Evolutionary conservation across 441 rosid species (phyloP).

Genomic region (Aquilaria agallochum): DNA sequence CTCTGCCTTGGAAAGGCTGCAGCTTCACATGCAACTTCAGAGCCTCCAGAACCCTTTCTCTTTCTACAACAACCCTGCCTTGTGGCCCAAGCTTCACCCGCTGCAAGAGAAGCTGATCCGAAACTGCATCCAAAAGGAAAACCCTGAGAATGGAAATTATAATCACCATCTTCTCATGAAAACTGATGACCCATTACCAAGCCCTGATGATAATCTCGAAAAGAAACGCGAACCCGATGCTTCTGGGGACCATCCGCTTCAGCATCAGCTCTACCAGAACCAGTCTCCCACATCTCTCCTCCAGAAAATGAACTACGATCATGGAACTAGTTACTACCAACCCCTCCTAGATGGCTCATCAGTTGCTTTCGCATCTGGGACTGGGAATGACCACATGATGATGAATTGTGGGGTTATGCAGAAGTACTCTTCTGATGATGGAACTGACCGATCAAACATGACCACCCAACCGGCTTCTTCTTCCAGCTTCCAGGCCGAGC

Average conservation of each 20-base stretch:
- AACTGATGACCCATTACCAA: constrained; percentile 16
- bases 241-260: constrained; percentile 6
- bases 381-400: too few species aligned
- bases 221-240: constrained; percentile 13
- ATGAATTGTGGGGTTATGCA: too few species aligned
- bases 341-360: too few species aligned
- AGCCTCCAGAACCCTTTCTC: constrained; percentile 61
- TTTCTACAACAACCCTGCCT: constrained; percentile 50
- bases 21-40: constrained; percentile 90
- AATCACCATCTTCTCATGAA: constrained; percentile 16
- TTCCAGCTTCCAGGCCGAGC: constrained; percentile 33
- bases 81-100: constrained; percentile 85
- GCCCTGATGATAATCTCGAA: constrained; percentile 19
- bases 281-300: too few species aligned
- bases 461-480: constrained; percentile 10
- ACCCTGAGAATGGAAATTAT: constrained; percentile 1
- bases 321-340: too few species aligned
- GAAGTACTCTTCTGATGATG: not conserved
- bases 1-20: constrained; percentile 91
- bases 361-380: too few species aligned
- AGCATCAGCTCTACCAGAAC: too few species aligned
- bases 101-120: constrained; percentile 38
- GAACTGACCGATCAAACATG: constrained; percentile 18
- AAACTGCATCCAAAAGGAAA: constrained; percentile 21
- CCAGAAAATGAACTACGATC: too few species aligned